phyloP scores from a whole-genome alignment of 2,329 filamentous ascomycete genomes.

The Nothomitra cinnamomea region DNA sequence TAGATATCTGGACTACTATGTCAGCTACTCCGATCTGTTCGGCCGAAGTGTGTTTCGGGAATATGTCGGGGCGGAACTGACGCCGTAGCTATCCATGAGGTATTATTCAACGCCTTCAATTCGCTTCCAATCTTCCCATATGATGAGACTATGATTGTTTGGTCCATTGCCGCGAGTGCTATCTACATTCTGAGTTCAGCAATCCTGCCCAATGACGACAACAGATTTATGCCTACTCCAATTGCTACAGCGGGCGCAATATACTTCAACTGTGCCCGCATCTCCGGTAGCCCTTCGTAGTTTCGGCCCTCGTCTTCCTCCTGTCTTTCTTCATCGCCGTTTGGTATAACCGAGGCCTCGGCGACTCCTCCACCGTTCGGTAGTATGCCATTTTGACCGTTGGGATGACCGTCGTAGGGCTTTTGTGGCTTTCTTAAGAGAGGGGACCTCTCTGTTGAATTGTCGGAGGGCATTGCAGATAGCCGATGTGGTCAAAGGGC shows the following conservation, averaged over 20 bases:
- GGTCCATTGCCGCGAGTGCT: slow-evolving; percentile 56
- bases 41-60: neutral
- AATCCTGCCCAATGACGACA: slow-evolving; percentile 9
- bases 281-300: slow-evolving; percentile 28
- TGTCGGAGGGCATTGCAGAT: neutral
- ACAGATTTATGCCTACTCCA: too few species aligned
- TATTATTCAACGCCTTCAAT: slow-evolving; percentile 54
- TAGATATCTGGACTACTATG: slow-evolving; percentile 37
- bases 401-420: neutral
- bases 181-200: slow-evolving; percentile 29
- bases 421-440: neutral
- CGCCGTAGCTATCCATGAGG: slow-evolving; percentile 56
- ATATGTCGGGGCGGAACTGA: slow-evolving; percentile 12
- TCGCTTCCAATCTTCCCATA: slow-evolving; percentile 65
- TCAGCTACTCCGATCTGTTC: neutral
- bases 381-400: neutral
- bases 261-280: slow-evolving; percentile 33
- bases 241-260: slow-evolving; percentile 45
- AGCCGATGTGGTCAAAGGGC: too few species aligned
- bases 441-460: neutral
- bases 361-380: neutral
- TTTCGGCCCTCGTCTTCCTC: neutral
- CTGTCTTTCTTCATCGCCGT: slow-evolving; percentile 1
- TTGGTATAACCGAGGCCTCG: neutral
- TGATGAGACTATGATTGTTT: slow-evolving; percentile 62